Percentiles rank a stretch among this genome's conserved stretches.
These are phyloP conservation scores for Zostera marina DNA, from an alignment of 116 monocot genomes.

Conservation along the genomic window DNA sequence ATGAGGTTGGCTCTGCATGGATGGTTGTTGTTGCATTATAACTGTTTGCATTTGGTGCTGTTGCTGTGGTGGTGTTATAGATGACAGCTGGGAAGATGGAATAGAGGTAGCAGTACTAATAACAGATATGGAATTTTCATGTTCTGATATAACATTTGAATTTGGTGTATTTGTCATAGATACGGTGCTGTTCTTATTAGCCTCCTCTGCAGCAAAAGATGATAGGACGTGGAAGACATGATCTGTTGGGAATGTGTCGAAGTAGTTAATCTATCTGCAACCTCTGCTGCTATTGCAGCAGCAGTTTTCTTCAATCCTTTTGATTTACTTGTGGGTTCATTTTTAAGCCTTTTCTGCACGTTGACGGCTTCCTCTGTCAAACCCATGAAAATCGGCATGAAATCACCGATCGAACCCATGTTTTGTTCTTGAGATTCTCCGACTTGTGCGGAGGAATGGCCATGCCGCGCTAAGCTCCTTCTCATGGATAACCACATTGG, in stretches of 20 bases:
- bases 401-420: no score
- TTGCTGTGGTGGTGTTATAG: constrained; percentile 13
- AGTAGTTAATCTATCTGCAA: constrained; percentile 76
- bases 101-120: constrained; percentile 5
- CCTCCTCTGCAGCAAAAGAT: constrained; percentile 72
- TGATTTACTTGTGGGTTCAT: constrained; percentile 24
- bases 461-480: no score
- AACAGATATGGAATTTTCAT: constrained; percentile 16
- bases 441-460: no score
- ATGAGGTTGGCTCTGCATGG: constrained; percentile 37
- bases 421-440: no score
- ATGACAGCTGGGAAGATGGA: constrained; percentile 9
- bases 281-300: constrained; percentile 70
- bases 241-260: constrained; percentile 81
- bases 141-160: constrained; percentile 6
- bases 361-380: constrained; percentile 38
- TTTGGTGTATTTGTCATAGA: constrained; percentile 2
- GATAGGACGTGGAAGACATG: constrained; percentile 88
- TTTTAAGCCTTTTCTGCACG: constrained; percentile 52
- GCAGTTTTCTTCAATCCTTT: constrained; percentile 32
- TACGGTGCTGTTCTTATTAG: constrained; percentile 25
- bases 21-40: constrained; percentile 21
- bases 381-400: no score
- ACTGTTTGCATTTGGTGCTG: constrained; percentile 29
- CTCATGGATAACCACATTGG: no score